A percentile compares a stretch with the other conserved stretches of the same genome.
Evolutionary conservation across 2,329 filamentous ascomycete species (phyloP).

Genomic region (Colletotrichum filicis): DNA sequence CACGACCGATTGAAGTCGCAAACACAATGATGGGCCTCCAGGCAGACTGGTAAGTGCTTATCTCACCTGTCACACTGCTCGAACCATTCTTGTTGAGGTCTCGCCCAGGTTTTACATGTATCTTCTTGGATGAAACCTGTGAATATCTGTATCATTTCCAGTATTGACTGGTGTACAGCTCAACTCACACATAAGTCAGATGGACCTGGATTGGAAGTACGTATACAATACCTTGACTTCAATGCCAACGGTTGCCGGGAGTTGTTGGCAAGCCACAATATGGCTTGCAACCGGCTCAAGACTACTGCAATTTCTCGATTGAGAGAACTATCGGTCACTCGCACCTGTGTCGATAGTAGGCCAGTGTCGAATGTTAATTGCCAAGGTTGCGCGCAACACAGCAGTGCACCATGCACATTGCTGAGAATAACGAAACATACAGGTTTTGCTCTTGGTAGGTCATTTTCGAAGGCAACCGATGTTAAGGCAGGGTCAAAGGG

Average conservation of each 20-base stretch:
- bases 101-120: slow-evolving; percentile 21
- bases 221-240: not conserved
- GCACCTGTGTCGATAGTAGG: no score
- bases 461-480: not conserved
- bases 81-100: slow-evolving; percentile 9
- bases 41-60: slow-evolving; percentile 36
- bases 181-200: not conserved
- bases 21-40: not conserved
- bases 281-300: no score
- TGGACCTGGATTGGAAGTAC: not conserved
- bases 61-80: not conserved
- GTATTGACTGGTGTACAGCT: not conserved
- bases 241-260: not conserved
- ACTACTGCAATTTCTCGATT: not conserved
- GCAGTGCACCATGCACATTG: no score
- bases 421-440: not conserved
- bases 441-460: not conserved
- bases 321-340: not conserved
- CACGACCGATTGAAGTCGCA: slow-evolving; percentile 31
- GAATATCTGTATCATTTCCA: not conserved
- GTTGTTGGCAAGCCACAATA: no score
- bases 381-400: no score
- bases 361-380: no score
- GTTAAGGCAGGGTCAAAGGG: not conserved
- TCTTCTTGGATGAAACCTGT: slow-evolving; percentile 5